Evolutionary conservation across 73 alveolate species (phyloP), one percentile per base, ranked within the genome.

Genomic region (Uronychia binucleata): DNA sequence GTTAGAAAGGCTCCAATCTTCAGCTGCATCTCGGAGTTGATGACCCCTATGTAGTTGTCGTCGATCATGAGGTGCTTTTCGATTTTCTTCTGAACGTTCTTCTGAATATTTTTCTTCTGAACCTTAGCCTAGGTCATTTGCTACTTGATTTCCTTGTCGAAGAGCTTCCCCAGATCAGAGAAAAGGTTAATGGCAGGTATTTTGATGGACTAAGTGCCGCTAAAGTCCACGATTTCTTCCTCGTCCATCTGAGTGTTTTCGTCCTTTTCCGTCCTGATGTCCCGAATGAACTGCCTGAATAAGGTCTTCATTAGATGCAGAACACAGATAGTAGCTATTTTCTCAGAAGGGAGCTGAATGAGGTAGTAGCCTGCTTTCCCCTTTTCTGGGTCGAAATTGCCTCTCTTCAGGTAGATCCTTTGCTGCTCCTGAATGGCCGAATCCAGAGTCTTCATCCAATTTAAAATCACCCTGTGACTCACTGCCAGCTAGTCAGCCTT

Each of bases 401-500:
- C 93, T 76, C 80, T 88, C 91, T 90, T 89, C 77, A 75, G 81
- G 80, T 59, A 96, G 60, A 57, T 82, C 85, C 82, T 80, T 78
- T 89, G 83, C 79, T 89, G 85, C 74, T 89, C 95, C 14, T 78
- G 82, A 14, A 89, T 79, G 31, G 92, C 92, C 33, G 75, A 79
- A 67, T 78, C 90, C 33, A 86, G 92, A 67, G 78, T 28, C 57
- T 87, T 84, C 91, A 94, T 85, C 96, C 97, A 92, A 30, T 88
- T 82, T 27, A 96, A 85, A 0, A 96, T 90, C n/a, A 93, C 84
- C 87, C 94, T 79, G 74, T 96, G 90, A 35, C 96, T 88, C 32
- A 91, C 94, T 26, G 93, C 89, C 57, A 89, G 79, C 81, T 96
- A 77, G 33, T 85, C 93, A 8, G 96, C 97, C 81, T 77, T 79